Base-by-base conservation (phyloP, 2,329 filamentous ascomycete species). In the Colletotrichum sp. region DNA sequence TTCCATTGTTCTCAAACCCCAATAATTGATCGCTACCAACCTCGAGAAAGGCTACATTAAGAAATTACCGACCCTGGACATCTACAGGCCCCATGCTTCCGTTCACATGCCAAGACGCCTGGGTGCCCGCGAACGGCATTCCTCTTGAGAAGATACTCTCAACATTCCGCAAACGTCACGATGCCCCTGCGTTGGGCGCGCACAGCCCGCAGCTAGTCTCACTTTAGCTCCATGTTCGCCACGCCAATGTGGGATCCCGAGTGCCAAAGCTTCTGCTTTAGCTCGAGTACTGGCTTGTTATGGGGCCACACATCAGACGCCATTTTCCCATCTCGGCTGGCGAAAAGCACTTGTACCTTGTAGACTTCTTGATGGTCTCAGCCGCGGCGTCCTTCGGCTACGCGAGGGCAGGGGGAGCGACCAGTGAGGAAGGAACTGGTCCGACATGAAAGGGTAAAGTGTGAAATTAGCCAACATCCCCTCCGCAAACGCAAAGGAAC, bases 191-290 rank as follows among this genome's bases (percentile, higher is more conserved):
- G 69, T 26, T 30, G 44, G n/a, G 30, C 32, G 52, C 39, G 34
- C 69, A 64, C 64, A 73, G 63, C 64, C 44, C 36, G 34, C 32
- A n/a, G 15, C 70, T 73, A 73, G 34, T 63, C 59, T 62, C 18
- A 49, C 62, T 44, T 63, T 67, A 60, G 68, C 21, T 39, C 44
- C 32, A 65, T 16, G 2, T 4, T 65, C 15, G 32, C 67, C 32
- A 49, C 13, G 62, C 52, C 62, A 44, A 75, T 64, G 21, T 44
- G 24, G 39, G 65, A 57, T 59, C 15, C 28, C 21, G 28, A 21
- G 21, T 21, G 49, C 30, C 60, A 62, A 59, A 75, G 68, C 52
- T 71, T 59, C 26, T 24, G 28, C 21, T 28, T 26, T 24, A 71
- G 49, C 21, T 39, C 6, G 26, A 21, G 36, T n/a, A 8, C 8